Evolutionary conservation across 2,329 filamentous ascomycete species (phyloP), one percentile per base, ranked within the genome.

Genomic region (Thielaviopsis euricoi): DNA sequence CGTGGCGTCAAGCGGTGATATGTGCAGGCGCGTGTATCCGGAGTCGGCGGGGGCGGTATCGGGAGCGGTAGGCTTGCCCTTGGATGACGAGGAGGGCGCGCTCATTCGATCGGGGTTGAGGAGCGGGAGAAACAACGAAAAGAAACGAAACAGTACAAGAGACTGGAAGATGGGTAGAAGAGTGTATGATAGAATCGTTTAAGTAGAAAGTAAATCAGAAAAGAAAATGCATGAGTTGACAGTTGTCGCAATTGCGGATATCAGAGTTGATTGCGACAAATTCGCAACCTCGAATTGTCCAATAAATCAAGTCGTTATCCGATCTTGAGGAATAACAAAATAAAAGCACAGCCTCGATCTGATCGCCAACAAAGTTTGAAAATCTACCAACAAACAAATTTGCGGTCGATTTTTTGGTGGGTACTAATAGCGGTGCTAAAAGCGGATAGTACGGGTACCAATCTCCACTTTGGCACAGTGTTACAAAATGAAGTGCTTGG

Each of bases 1-100:
- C 7, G 85, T 80, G 46, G 85, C 74, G 65, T 84, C 89, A 64
- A 98, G 79, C 53, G 93, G 93, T 17, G 87, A 85, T 65, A 98
- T 93, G 71, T 98, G 89, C 56, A 98, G 79, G 53, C 71, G 67
- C 13, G 55, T 52, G 52, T 58, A 61, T 6, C 52, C 52, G 17
- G 58, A 52, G 29, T 60, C 55, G 52, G 55, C 52, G 22, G 53
- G 53, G 21, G 43, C 50, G 37, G 52, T 52, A 46, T 56, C 40
- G 17, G 55, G 48, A 46, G 46, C 26, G 40, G 54, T 49, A 21
- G 58, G 23, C 40, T 56, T 53, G 37, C 49, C 49, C 56, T 57
- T 57, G 50, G 56, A 50, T 29, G 56, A 25, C 19, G 56, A 52
- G 10, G 43, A 26, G 58, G 58, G 40, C 22, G 25, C 33, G 52